Evolutionary conservation across 2,329 filamentous ascomycete genomes (phyloP), one percentile per base, ranked within the genome.

Genomic region (Gremmenia infestans): DNA sequence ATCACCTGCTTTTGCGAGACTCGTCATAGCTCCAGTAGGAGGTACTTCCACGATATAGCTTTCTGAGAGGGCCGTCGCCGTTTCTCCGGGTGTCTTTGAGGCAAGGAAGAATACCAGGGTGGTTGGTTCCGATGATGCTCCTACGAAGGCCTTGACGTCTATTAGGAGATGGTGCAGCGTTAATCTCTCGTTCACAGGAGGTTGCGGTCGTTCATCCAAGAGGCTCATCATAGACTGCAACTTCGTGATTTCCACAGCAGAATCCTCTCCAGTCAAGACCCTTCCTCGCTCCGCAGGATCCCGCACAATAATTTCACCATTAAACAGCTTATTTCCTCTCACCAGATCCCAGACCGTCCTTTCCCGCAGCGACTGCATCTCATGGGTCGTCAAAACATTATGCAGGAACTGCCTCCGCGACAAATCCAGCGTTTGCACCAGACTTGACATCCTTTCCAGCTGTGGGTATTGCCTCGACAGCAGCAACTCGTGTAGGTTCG

Each of bases 211-310:
- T 63, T 89, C 87, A 56, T 96, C 87, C 47, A 99, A 78, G 66
- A 97, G 81, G 72, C 91, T 96, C 94, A 99, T 99, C 68, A 92
- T 83, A 4, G 94, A 95, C 74, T 99, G 95, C 55, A 97, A 77
- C 69, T 86, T 91, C 6, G 93, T 93, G 62, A 97, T 83, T 56
- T 96, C 89, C 28, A 97, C 88, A 4, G 94, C 89, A 1, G 92
- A 96, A 72, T 99, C 94, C 52, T 97, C 88, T 12, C 89, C 91
- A 0, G 92, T 97, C 65, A 99, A 74, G 28, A 97, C 85, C 47
- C 92, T 85, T 8, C 94, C 94, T 32, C 88, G 82, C 68, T 92
- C 86, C 19, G 80, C 81, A 2, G 94, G 91, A 72, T 95, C 94
- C 32, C 94, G 86, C 57, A 99, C 94, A 70, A 99, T 96, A 48